phyloP scores from a whole-genome alignment of 305 asterid species.

The Fraxinus albicans region DNA sequence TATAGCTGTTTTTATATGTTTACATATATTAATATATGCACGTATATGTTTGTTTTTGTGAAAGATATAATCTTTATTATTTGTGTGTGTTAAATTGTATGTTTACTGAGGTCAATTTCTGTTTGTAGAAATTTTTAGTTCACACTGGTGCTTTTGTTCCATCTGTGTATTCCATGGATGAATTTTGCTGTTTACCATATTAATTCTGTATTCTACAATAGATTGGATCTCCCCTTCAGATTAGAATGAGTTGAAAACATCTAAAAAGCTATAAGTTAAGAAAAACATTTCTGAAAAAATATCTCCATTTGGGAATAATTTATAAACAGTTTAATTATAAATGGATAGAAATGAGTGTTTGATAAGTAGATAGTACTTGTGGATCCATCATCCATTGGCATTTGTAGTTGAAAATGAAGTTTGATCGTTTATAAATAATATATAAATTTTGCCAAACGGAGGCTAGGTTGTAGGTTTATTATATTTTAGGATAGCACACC shows the following conservation, averaged over 20 bases:
- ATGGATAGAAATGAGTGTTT: not conserved
- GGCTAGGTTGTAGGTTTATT: not conserved
- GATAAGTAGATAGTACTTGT: not conserved
- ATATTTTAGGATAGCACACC: not conserved
- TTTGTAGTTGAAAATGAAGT: not conserved
- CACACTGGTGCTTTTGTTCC: not conserved
- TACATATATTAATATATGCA: not conserved
- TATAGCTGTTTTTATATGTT: not conserved
- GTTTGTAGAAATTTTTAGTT: not conserved
- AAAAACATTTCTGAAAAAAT: not conserved
- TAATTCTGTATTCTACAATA: not conserved
- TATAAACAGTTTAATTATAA: no score
- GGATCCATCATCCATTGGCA: not conserved
- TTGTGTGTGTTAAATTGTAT: not conserved
- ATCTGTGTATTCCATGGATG: not conserved
- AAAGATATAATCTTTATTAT: not conserved
- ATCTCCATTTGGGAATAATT: not conserved
- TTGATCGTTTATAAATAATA: not conserved
- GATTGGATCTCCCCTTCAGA: not conserved
- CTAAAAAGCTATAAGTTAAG: not conserved
- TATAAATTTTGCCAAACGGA: not conserved
- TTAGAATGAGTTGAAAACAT: not conserved
- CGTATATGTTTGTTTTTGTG: not conserved
- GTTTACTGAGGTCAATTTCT: not conserved
- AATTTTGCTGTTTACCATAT: not conserved